A percentile compares a stretch with the other conserved stretches of the same genome.
phyloP scores from a whole-genome alignment of 1,139 yeast species.

The Blastobotrys raffinosifermentans region DNA sequence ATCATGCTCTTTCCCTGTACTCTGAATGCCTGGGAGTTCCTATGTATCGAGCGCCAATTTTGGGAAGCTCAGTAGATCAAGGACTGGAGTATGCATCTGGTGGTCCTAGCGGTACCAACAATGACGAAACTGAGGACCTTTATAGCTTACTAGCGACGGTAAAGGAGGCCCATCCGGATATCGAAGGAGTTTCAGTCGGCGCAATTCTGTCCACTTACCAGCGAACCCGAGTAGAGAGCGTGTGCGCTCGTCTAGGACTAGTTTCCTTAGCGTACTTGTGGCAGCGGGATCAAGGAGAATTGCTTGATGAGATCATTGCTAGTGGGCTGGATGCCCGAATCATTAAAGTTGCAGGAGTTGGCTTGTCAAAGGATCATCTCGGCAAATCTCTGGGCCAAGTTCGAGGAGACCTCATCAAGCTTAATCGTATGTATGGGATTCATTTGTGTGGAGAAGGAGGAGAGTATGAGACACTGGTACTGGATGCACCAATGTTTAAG shows the following conservation, averaged over 20 bases:
- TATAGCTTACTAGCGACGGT: slow-evolving; percentile 46
- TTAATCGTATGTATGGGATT: slow-evolving; percentile 67
- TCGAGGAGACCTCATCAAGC: slow-evolving; percentile 49
- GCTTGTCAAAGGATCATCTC: slow-evolving; percentile 58
- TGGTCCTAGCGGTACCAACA: slow-evolving; percentile 37
- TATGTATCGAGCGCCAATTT: slow-evolving; percentile 62
- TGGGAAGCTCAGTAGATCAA: slow-evolving; percentile 59
- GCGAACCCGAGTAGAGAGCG: slow-evolving; percentile 87
- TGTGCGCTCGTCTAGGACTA: slow-evolving; percentile 66
- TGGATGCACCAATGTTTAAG: slow-evolving; percentile 80
- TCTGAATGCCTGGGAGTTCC: slow-evolving; percentile 73
- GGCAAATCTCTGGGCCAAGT: slow-evolving; percentile 62
- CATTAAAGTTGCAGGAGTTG: slow-evolving; percentile 90
- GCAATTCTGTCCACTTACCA: slow-evolving; percentile 93
- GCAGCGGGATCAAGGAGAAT: slow-evolving; percentile 77
- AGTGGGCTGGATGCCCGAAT: slow-evolving; percentile 75
- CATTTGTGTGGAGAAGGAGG: slow-evolving; percentile 99
- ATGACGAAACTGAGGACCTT: slow-evolving; percentile 87
- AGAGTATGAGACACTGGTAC: slow-evolving; percentile 86
- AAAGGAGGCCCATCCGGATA: slow-evolving; percentile 54
- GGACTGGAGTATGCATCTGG: slow-evolving; percentile 51
- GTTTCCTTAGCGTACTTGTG: slow-evolving; percentile 73
- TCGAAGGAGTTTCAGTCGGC: slow-evolving; percentile 88
- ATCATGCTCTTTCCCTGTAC: slow-evolving; percentile 63
- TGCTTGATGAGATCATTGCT: slow-evolving; percentile 76